Percentiles rank a stretch among this genome's conserved stretches.
These are phyloP conservation scores for Nelumbo lutea DNA, from an alignment of 164 flowering plant species.

Conservation along the genomic window DNA sequence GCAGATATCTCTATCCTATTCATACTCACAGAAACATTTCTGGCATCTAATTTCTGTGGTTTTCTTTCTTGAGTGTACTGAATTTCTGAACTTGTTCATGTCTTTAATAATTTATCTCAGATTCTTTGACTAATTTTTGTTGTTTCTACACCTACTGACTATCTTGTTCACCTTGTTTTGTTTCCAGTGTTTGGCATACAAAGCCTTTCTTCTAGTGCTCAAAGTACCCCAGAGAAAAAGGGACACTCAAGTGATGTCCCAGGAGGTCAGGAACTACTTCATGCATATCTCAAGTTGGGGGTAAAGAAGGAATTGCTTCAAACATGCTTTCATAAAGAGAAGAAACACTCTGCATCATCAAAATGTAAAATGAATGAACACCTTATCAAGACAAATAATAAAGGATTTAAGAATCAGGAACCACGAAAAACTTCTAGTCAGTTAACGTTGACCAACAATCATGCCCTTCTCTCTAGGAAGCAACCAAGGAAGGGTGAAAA, in stretches of 20 bases:
- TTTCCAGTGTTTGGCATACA: conserved; percentile 47
- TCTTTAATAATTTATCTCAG: not conserved
- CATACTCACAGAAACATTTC: not conserved
- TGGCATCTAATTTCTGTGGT: not conserved
- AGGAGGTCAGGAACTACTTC: conserved; percentile 53
- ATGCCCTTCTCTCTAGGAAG: conserved; percentile 38
- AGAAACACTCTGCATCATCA: conserved; percentile 36
- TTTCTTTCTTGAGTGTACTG: not conserved
- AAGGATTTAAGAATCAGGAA: conserved; percentile 56
- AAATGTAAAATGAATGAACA: conserved; percentile 51
- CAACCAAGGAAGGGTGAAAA: conserved; percentile 73
- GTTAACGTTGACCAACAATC: conserved; percentile 21
- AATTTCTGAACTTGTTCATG: not conserved
- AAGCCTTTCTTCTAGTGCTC: conserved; percentile 60
- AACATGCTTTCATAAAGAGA: conserved; percentile 45
- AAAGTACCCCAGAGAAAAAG: conserved; percentile 62
- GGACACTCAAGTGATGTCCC: conserved; percentile 50
- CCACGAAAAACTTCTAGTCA: conserved; percentile 38
- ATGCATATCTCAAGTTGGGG: conserved; percentile 47
- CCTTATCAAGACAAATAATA: conserved; percentile 36
- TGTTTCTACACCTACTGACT: not conserved
- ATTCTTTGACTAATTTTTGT: not conserved
- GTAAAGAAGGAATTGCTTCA: conserved; percentile 47
- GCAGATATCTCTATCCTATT: too few relatives aligned
- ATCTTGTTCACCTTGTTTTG: conserved; percentile 5